These are phyloP conservation scores for Gaeumannomyces sp. DNA, from an alignment of 2,329 filamentous ascomycete genomes.

Conservation along the genomic window DNA sequence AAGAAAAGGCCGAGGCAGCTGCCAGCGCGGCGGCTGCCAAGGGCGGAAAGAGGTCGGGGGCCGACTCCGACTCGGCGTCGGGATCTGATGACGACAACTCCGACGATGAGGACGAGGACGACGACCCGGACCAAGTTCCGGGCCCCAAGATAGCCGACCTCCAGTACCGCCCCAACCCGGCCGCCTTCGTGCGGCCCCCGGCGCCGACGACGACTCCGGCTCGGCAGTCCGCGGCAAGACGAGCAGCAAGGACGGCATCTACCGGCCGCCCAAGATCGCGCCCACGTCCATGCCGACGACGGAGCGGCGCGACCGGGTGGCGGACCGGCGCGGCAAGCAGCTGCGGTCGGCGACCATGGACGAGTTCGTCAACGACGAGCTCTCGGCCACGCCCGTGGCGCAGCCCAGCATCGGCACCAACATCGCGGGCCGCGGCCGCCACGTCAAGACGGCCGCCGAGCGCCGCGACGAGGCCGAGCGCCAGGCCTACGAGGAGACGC, in stretches of 20 bases:
- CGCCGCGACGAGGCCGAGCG: conserved; percentile 72
- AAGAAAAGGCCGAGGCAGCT: conserved; percentile 29
- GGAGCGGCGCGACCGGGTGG: conserved; percentile 53
- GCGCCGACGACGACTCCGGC: conserved; percentile 18
- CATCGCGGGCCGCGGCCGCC: conserved; percentile 71
- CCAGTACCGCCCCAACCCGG: conserved; percentile 31
- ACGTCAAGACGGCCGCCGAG: conserved; percentile 70
- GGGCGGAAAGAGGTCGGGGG: conserved; percentile 21
- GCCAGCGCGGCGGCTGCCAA: conserved; percentile 29
- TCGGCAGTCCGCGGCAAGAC: not conserved
- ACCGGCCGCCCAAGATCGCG: conserved; percentile 82
- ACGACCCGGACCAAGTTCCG: conserved; percentile 23
- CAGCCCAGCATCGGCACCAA: conserved; percentile 90
- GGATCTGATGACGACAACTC: conserved; percentile 27
- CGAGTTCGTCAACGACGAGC: conserved; percentile 81
- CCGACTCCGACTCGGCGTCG: conserved; percentile 20
- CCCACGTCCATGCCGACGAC: conserved; percentile 75
- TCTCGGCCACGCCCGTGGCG: conserved; percentile 73
- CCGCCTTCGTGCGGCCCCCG: conserved; percentile 30
- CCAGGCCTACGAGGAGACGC: conserved; percentile 82
- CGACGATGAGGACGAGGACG: conserved; percentile 26
- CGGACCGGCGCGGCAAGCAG: conserved; percentile 45
- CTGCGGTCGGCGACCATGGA: conserved; percentile 80
- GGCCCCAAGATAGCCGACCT: conserved; percentile 19
- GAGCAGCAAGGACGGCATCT: conserved; percentile 58